Conservation (phyloP, 345 rosid genomes). For the Carallia pectinifolia region DNA sequence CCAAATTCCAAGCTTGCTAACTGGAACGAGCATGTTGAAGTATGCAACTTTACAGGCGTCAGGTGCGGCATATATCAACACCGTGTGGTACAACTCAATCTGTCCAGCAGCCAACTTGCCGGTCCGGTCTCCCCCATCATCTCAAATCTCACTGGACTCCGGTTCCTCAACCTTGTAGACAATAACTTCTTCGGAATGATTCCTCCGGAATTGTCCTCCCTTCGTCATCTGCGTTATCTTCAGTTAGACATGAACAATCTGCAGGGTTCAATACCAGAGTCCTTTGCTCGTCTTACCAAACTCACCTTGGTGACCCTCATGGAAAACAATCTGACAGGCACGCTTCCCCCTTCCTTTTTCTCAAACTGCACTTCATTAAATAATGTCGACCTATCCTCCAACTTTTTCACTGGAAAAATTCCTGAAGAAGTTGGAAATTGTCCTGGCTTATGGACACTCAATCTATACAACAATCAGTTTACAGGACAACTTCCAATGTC, state of each 20-base stretch:
- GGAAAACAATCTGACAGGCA: constrained; percentile 33
- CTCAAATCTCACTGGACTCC: constrained; percentile 48
- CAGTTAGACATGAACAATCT: constrained; percentile 30
- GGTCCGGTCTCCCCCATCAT: constrained; percentile 42
- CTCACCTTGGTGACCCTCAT: constrained; percentile 23
- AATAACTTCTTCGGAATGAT: constrained; percentile 43
- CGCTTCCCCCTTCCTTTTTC: constrained; percentile 42
- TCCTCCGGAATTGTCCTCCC: constrained; percentile 42
- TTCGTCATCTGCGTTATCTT: constrained; percentile 28
- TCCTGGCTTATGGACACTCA: constrained; percentile 27
- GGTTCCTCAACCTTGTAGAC: constrained; percentile 21
- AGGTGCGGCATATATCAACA: constrained; percentile 30
- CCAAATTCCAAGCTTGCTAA: constrained; percentile 33
- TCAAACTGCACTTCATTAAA: constrained; percentile 40
- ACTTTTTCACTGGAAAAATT: constrained; percentile 41
- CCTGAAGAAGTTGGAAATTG: constrained; percentile 52
- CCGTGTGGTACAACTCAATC: constrained; percentile 31
- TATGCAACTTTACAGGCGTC: constrained; percentile 47
- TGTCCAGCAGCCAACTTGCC: constrained; percentile 21
- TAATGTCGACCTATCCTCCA: constrained; percentile 43
- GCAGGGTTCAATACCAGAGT: constrained; percentile 38
- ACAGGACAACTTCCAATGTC: constrained; percentile 40
- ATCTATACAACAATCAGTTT: constrained; percentile 42
- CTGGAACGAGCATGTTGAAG: constrained; percentile 40
- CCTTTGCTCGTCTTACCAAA: constrained; percentile 30